Evolutionary conservation across 2,329 filamentous ascomycete species (phyloP), one percentile per base, ranked within the genome.

Genomic region (Penicillium sp.): DNA sequence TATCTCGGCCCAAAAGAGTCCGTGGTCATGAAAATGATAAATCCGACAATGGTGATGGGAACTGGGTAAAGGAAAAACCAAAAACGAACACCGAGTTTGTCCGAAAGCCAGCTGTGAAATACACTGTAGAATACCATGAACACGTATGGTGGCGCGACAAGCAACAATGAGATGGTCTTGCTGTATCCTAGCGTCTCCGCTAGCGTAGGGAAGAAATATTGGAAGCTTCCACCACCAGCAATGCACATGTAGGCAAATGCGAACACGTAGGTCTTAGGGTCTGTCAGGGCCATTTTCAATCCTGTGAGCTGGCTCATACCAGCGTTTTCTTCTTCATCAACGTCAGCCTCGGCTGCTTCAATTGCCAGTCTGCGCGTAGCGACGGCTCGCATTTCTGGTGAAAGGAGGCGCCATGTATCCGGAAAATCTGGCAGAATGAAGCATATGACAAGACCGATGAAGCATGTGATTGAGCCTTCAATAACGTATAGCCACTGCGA

Each of bases 121-220:
- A 83, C 61, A 33, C 76, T 78, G 65, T 75, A 81, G 55, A 81
- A 60, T 21, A 84, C 81, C 69, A 81, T 80, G 62, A 84, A 81
- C 46, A 83, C 66, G 65, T 84, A 84, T 0, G 82, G 82, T 1
- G 82, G 81, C 0, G 81, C 81, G 13, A 80, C 79, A 5, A 84
- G 76, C 11, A 84, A 70, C 21, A 84, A 67, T 0, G 82, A 81
- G 27, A 82, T 73, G 27, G 78, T 80, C 29, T 78, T 59, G 61
- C 58, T 67, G 63, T 78, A 79, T 19, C 74, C 72, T 14, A 83
- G 71, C 0, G 79, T 80, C 62, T 59, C 68, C 37, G 75, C 83
- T 62, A 80, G 75, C 0, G 81, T 80, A 0, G 82, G 82, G 68
- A 83, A 84, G 74, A 84, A 86, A 69, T 84, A 83, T 55, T 84